phyloP scores from a whole-genome alignment of 768 basidiomycete species.

The Lactarius trivialis region DNA sequence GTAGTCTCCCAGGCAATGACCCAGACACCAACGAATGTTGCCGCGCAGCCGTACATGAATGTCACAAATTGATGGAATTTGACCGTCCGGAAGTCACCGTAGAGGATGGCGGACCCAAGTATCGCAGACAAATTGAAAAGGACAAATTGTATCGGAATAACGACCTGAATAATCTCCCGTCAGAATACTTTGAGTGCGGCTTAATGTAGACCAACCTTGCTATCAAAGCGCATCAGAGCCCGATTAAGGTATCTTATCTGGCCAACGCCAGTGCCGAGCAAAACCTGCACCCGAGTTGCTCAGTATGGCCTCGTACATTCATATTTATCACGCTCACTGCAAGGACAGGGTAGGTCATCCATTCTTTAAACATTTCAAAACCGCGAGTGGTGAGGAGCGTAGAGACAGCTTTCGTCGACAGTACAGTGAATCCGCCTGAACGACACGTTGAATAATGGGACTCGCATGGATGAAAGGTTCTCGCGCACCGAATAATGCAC shows the following conservation, averaged over 20 bases:
- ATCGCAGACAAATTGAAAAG: constrained; percentile 92
- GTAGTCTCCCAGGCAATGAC: constrained; percentile 67
- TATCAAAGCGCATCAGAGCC: constrained; percentile 88
- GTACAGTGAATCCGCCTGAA: constrained; percentile 82
- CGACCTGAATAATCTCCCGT: constrained; percentile 44
- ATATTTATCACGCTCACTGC: constrained; percentile 39
- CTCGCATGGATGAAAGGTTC: constrained; percentile 11
- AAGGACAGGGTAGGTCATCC: constrained; percentile 80
- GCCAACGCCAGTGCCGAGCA: constrained; percentile 67
- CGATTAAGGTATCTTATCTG: constrained; percentile 81
- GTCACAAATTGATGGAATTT: constrained; percentile 77
- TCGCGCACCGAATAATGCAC: constrained; percentile 68
- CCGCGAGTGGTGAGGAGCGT: constrained; percentile 76
- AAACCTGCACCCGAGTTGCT: constrained; percentile 40
- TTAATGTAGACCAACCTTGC: constrained; percentile 49
- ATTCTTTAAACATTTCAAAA: constrained; percentile 65
- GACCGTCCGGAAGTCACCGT: constrained; percentile 84
- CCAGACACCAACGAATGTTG: constrained; percentile 88
- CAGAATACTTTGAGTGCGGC: background rate
- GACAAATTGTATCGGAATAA: constrained; percentile 93
- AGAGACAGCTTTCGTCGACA: constrained; percentile 89
- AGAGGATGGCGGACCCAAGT: constrained; percentile 86
- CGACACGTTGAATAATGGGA: background rate
- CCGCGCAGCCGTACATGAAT: constrained; percentile 79
- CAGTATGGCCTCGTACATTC: background rate